Conservation (phyloP, 2,329 filamentous ascomycete genomes). For the Thermomyces lanuginosus region DNA sequence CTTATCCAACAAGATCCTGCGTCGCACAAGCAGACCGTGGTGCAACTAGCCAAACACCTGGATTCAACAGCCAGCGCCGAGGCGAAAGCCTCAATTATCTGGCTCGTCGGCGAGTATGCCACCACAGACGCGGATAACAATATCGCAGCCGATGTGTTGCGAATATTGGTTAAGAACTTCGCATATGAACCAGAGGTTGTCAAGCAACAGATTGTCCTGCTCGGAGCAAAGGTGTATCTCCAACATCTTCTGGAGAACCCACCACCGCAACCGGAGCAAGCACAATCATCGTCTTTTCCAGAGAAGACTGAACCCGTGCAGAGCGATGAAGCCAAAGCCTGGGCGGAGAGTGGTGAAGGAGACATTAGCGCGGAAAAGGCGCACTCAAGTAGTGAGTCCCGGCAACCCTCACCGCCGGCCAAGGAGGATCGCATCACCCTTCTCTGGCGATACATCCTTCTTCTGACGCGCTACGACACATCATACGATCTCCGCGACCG, state of each 20-base stretch:
- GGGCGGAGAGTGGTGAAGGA: slow-evolving; percentile 12
- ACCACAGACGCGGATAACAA: slow-evolving; percentile 66
- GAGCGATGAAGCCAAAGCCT: slow-evolving; percentile 18
- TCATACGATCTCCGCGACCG: slow-evolving; percentile 92
- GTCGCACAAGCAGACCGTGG: slow-evolving; percentile 67
- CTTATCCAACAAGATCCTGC: slow-evolving; percentile 81
- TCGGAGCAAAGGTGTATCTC: slow-evolving; percentile 93
- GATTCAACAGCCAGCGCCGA: slow-evolving; percentile 76
- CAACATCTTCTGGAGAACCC: slow-evolving; percentile 53
- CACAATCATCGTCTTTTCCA: slow-evolving; percentile 6
- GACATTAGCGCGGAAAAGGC: slow-evolving; percentile 11
- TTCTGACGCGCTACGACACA: slow-evolving; percentile 78
- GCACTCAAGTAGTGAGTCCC: no score
- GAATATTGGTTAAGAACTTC: slow-evolving; percentile 76
- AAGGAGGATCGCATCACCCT: slow-evolving; percentile 49
- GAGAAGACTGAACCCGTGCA: neutral
- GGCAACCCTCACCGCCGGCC: slow-evolving; percentile 14
- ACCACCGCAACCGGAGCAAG: slow-evolving; percentile 9
- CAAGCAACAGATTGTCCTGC: slow-evolving; percentile 77
- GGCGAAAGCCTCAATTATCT: slow-evolving; percentile 86
- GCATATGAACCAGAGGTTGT: slow-evolving; percentile 67
- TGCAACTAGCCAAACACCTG: slow-evolving; percentile 77
- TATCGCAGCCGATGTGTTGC: slow-evolving; percentile 79
- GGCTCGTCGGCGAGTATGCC: slow-evolving; percentile 90
- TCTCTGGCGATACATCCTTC: slow-evolving; percentile 70